phyloP scores from a whole-genome alignment of 768 basidiomycete species.

The Hericium erinaceus region DNA sequence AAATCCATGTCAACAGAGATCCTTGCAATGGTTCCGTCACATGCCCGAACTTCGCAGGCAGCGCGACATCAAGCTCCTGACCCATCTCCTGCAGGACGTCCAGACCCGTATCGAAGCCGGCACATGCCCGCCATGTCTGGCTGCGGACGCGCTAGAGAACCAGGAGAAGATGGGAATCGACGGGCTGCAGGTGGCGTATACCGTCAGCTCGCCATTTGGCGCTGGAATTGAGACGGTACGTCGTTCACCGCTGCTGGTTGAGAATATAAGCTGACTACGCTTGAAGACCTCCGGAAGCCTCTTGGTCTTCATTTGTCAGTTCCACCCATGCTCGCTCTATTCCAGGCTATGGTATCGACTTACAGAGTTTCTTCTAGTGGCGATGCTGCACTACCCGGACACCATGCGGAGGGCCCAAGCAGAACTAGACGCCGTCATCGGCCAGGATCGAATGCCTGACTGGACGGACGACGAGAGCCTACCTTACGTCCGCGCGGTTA shows the following conservation, averaged over 20 bases:
- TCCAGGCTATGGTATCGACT: neutral
- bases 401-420: slow-evolving; percentile 14
- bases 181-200: slow-evolving; percentile 36
- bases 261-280: neutral
- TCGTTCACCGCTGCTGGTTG: neutral
- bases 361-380: slow-evolving; percentile 5
- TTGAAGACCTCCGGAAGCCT: slow-evolving; percentile 25
- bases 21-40: slow-evolving; percentile 35
- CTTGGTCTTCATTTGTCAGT: slow-evolving; percentile 25
- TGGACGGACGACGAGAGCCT: slow-evolving; percentile 8
- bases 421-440: slow-evolving; percentile 8
- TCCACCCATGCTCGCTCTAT: neutral
- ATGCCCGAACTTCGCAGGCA: slow-evolving; percentile 29
- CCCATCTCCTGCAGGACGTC: slow-evolving; percentile 32
- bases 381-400: slow-evolving; percentile 21
- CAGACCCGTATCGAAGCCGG: slow-evolving; percentile 31
- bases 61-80: slow-evolving; percentile 31
- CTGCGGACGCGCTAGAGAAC: slow-evolving; percentile 27
- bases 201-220: slow-evolving; percentile 35
- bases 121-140: slow-evolving; percentile 30
- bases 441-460: slow-evolving; percentile 2
- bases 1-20: slow-evolving; percentile 12
- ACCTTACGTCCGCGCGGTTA: slow-evolving; percentile 11
- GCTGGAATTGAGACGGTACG: slow-evolving; percentile 37
- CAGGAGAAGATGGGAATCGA: slow-evolving; percentile 30